A percentile compares a stretch with the other conserved stretches of the same genome.
These are phyloP conservation scores for Botrytis byssoidea DNA, from an alignment of 2,329 filamentous ascomycete genomes.

Conservation along the genomic window DNA sequence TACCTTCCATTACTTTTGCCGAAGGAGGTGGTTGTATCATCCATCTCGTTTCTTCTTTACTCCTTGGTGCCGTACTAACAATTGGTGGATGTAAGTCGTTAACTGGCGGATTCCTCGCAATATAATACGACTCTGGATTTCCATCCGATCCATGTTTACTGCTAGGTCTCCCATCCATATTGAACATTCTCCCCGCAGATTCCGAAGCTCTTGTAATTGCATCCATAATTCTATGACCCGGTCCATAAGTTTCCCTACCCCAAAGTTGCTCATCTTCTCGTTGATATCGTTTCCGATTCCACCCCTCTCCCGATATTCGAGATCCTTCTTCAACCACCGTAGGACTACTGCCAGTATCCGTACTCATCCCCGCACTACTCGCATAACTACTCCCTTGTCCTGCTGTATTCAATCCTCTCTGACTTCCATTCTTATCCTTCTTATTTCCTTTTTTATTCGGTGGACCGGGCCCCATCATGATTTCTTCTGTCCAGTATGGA, in stretches of 20 bases:
- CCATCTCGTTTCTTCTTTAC: constrained; percentile 74
- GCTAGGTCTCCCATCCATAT: constrained; percentile 47
- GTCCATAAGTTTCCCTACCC: constrained; percentile 58
- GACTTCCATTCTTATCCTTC: constrained; percentile 54
- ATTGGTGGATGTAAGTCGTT: constrained; percentile 86
- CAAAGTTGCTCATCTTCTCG: constrained; percentile 85
- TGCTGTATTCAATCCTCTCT: constrained; percentile 58
- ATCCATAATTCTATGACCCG: constrained; percentile 51
- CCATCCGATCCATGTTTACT: constrained; percentile 22
- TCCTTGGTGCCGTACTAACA: constrained; percentile 70
- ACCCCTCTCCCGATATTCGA: constrained; percentile 53
- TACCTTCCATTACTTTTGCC: constrained; percentile 87
- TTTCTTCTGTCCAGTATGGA: constrained; percentile 85
- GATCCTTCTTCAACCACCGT: constrained; percentile 49
- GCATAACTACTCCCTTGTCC: constrained; percentile 54
- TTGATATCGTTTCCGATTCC: constrained; percentile 79
- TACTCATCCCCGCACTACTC: constrained; percentile 39
- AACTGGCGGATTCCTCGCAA: constrained; percentile 62
- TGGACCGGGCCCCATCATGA: constrained; percentile 73
- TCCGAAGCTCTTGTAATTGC: constrained; percentile 50
- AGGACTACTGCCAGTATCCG: constrained; percentile 44
- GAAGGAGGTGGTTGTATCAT: constrained; percentile 92
- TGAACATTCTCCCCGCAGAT: constrained; percentile 51
- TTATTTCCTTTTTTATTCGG: constrained; percentile 58
- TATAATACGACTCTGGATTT: constrained; percentile 37